phyloP scores from a whole-genome alignment of 495 filamentous ascomycete genomes.

The Aspergillus heteromorphus region DNA sequence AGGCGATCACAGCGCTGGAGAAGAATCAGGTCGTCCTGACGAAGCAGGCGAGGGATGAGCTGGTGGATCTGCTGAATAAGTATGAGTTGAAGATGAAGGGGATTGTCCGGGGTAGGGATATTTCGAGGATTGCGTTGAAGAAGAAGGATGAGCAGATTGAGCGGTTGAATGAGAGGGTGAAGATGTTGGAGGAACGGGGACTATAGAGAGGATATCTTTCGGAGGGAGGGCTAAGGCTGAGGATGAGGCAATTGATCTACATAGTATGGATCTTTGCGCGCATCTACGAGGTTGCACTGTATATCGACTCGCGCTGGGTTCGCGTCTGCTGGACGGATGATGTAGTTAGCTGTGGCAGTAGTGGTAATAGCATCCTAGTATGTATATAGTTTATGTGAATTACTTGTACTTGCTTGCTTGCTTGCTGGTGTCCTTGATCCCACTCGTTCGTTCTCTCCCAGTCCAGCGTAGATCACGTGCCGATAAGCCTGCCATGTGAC shows the following conservation, averaged over 20 bases:
- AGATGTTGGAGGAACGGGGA: conserved; percentile 39
- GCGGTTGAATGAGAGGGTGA: conserved; percentile 52
- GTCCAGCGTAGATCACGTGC: conserved; percentile 17
- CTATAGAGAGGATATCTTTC: background rate
- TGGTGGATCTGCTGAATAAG: conserved; percentile 47
- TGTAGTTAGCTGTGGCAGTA: background rate
- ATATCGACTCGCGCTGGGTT: background rate
- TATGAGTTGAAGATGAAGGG: conserved; percentile 54
- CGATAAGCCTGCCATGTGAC: conserved; percentile 15
- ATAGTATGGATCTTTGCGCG: background rate
- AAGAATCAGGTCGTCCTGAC: conserved; percentile 41
- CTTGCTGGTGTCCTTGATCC: too few species aligned
- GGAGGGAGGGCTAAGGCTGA: background rate
- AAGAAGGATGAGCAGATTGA: conserved; percentile 56
- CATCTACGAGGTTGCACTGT: background rate
- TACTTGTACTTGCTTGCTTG: too few species aligned
- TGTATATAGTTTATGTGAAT: too few species aligned
- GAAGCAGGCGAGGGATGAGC: conserved; percentile 29
- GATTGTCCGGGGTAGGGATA: conserved; percentile 56
- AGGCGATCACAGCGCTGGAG: conserved; percentile 48
- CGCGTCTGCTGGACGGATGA: background rate
- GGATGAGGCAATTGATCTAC: background rate
- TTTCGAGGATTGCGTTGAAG: conserved; percentile 54
- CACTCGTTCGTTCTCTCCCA: background rate
- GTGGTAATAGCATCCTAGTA: too few species aligned